Evolutionary conservation across 495 filamentous ascomycete genomes (phyloP).

Genomic region (Niebla homalea): DNA sequence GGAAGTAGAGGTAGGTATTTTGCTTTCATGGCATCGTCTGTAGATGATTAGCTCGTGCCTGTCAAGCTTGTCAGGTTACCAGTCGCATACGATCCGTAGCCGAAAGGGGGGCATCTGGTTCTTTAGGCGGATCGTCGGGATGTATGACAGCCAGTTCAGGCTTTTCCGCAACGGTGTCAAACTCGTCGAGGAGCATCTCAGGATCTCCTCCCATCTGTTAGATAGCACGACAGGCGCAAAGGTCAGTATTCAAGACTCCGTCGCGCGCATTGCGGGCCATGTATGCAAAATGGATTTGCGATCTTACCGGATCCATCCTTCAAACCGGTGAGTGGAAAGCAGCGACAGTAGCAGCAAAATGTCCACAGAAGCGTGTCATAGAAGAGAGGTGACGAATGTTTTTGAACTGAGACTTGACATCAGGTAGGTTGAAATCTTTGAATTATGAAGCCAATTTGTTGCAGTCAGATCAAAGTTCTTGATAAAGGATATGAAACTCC

Average conservation of each 20-base stretch:
- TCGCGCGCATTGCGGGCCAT: constrained; percentile 10
- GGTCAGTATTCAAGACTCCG: constrained; percentile 15
- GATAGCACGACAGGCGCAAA: constrained; percentile 27
- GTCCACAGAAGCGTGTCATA: too few relatives aligned
- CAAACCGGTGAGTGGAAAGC: neutral
- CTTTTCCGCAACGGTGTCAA: constrained; percentile 54
- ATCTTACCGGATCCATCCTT: constrained; percentile 23
- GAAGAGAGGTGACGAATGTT: too few relatives aligned
- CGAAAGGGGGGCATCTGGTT: constrained; percentile 37
- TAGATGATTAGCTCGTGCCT: constrained; percentile 10
- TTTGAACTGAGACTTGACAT: too few relatives aligned
- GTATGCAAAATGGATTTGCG: constrained; percentile 6
- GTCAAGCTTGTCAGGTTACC: neutral
- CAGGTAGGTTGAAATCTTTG: too few relatives aligned
- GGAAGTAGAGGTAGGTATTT: constrained; percentile 57
- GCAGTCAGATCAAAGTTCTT: too few relatives aligned
- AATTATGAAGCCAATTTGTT: too few relatives aligned
- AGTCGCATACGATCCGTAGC: constrained; percentile 58
- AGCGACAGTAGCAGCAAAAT: too few relatives aligned
- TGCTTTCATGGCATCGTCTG: constrained; percentile 76
- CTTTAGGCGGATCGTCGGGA: constrained; percentile 44
- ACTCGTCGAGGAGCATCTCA: constrained; percentile 61
- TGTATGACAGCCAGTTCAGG: constrained; percentile 77
- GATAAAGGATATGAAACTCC: too few relatives aligned
- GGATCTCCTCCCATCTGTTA: constrained; percentile 55